Evolutionary conservation across 2,329 filamentous ascomycete species (phyloP).

Genomic region (Teratosphaeria zuluensis): DNA sequence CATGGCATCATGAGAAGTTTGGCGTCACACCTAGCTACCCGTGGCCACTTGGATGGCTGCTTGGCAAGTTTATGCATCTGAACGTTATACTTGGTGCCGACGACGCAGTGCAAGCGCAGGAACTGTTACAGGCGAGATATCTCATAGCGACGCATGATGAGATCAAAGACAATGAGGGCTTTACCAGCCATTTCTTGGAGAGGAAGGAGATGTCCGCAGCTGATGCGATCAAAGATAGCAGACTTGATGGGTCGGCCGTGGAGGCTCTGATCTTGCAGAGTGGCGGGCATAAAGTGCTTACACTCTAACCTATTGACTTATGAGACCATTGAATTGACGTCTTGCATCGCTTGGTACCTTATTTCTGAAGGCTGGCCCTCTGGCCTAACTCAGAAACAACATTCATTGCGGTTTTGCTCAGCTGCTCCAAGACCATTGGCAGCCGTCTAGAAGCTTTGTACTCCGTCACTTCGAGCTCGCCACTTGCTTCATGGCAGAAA

Average conservation of each 20-base stretch:
- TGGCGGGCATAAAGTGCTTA: background rate
- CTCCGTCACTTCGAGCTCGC: background rate
- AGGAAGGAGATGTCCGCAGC: background rate
- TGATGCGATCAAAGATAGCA: background rate
- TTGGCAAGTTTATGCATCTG: background rate
- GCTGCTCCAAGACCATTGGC: background rate
- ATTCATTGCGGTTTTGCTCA: background rate
- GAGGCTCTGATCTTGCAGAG: background rate
- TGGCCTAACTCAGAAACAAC: no score
- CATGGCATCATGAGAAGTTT: background rate
- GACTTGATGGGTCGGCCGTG: background rate
- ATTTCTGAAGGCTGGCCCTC: no score
- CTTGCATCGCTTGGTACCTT: no score
- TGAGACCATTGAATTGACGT: background rate
- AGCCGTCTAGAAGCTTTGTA: background rate
- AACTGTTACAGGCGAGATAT: background rate
- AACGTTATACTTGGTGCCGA: background rate
- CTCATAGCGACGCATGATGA: background rate
- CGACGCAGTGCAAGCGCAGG: background rate
- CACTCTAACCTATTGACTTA: background rate
- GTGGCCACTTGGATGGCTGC: background rate
- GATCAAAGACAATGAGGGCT: background rate
- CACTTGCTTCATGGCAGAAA: background rate
- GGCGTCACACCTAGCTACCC: background rate
- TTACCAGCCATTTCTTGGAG: background rate